Evolutionary conservation across 306 rosid species (phyloP).

Genomic region (Ziziphus jujuba): DNA sequence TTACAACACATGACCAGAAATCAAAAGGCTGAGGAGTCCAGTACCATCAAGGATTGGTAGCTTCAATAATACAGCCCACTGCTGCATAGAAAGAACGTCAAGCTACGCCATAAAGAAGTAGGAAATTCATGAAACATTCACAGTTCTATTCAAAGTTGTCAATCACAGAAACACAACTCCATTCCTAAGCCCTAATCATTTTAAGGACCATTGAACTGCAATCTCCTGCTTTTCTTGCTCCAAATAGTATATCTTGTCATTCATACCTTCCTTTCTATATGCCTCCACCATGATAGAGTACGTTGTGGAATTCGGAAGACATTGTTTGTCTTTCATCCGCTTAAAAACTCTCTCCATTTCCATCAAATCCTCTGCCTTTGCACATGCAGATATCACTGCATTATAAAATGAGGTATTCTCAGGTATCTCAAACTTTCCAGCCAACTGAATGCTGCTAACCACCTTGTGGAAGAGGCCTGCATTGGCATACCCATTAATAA

Average conservation of each 20-base stretch:
- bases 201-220: slow-evolving; percentile 20
- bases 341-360: slow-evolving; percentile 91
- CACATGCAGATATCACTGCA: slow-evolving; percentile 81
- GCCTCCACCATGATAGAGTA: slow-evolving; percentile 71
- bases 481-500: slow-evolving; percentile 85
- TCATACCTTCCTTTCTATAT: slow-evolving; percentile 81
- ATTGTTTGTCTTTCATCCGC: slow-evolving; percentile 79
- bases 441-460: slow-evolving; percentile 68
- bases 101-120: slow-evolving; percentile 2
- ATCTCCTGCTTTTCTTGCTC: slow-evolving; percentile 55
- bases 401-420: slow-evolving; percentile 75
- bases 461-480: slow-evolving; percentile 98
- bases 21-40: slow-evolving; percentile 8
- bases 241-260: slow-evolving; percentile 78
- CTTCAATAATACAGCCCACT: not conserved
- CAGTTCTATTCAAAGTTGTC: slow-evolving; percentile 23
- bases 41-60: slow-evolving; percentile 18
- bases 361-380: slow-evolving; percentile 84
- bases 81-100: slow-evolving; percentile 21
- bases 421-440: slow-evolving; percentile 77
- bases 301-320: slow-evolving; percentile 65
- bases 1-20: slow-evolving; percentile 10
- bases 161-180: slow-evolving; percentile 23
- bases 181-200: slow-evolving; percentile 22
- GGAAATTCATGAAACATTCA: slow-evolving; percentile 21